Conservation (phyloP, 345 rosid species). For the Syzygium grande region DNA sequence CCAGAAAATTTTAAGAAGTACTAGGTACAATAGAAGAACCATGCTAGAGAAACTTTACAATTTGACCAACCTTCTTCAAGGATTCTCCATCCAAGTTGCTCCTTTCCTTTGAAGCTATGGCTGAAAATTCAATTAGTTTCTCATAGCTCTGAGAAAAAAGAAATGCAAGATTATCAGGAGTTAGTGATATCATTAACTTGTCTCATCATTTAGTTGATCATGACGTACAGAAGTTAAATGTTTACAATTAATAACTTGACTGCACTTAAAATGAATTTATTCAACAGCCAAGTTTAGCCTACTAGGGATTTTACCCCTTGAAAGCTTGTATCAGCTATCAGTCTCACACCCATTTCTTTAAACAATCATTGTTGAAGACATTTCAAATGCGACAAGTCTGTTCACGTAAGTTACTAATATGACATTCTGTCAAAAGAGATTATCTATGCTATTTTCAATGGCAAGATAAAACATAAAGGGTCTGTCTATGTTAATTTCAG, state of each 20-base stretch:
- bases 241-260: background rate
- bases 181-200: background rate
- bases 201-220: background rate
- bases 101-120: background rate
- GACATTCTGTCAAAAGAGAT: background rate
- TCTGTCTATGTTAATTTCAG: background rate
- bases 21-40: background rate
- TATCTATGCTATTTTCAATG: background rate
- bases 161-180: background rate
- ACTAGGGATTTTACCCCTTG: background rate
- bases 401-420: background rate
- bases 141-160: constrained; percentile 4
- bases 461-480: background rate
- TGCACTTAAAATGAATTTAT: background rate
- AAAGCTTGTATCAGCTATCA: background rate
- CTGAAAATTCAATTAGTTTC: background rate
- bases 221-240: background rate
- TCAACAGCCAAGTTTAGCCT: background rate
- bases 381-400: background rate
- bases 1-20: background rate
- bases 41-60: background rate
- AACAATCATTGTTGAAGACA: background rate
- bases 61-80: background rate
- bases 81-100: background rate
- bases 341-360: background rate